Base-by-base conservation (phyloP, 2,329 filamentous ascomycete genomes). In the Coniochaeta sp. region DNA sequence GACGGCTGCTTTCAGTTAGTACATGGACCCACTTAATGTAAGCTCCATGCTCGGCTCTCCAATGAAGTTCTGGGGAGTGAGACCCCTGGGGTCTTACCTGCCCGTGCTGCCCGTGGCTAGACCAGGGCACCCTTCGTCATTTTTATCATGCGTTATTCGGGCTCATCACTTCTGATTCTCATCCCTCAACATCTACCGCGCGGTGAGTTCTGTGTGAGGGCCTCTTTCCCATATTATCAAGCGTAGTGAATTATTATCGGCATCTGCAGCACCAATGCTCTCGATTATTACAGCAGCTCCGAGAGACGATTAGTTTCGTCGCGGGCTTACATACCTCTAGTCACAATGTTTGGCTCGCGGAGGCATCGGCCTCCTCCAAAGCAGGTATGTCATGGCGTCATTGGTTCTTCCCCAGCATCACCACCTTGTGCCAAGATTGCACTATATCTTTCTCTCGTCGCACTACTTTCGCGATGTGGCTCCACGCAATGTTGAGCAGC, bases 341-440 rank as follows among this genome's bases (percentile, higher is more conserved):
- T 62, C 59, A 64, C 58, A 56, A 81, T 81, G 81, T 83, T 84
- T 71, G 77, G 75, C 66, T 79, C 79, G 65, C 77, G 77, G 73
- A 80, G 75, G 71, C 78, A 77, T 69, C 75, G 78, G 64, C 73
- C 74, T 71, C 75, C 75, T 60, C 73, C 74, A 30, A 26, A 52
- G 26, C 47, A 75, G 76, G 81, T 83, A 78, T 74, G 79, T 76
- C 54, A 56, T 56, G 34, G 14, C 65, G 61, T 65, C 65, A 62
- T 66, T 61, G 64, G 34, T 44, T 44, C 55, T 55, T 59, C 47
- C 60, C 56, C 58, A 52, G 30, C 47, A 52, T 52, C 47, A 52
- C 47, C 47, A 52, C 24, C 30, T 30, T 52, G 19, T 19, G 19
- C 14, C 16, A 24, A 4, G 17, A 12, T 40, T 30, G 24, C 10